phyloP scores from a whole-genome alignment of 768 basidiomycete species.

The Coprinopsis strossmayeri region DNA sequence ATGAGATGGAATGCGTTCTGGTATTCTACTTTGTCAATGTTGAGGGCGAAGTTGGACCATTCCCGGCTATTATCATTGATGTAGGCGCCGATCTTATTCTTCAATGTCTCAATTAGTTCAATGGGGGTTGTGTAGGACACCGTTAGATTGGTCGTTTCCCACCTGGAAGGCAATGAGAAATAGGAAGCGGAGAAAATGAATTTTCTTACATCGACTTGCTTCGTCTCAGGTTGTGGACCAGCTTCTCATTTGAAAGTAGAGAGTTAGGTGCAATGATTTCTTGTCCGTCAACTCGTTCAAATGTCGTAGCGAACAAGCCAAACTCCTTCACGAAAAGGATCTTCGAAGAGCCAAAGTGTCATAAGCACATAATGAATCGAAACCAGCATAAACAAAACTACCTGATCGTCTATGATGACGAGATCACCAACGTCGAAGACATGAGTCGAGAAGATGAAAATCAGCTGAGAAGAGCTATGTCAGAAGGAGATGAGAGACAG shows the following conservation, averaged over 20 bases:
- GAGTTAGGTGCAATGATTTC: slow-evolving; percentile 77
- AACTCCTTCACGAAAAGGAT: slow-evolving; percentile 64
- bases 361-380: too few species aligned
- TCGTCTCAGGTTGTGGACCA: slow-evolving; percentile 74
- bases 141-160: slow-evolving; percentile 64
- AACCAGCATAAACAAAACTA: slow-evolving; percentile 13
- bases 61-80: slow-evolving; percentile 61
- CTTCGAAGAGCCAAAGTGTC: slow-evolving; percentile 11
- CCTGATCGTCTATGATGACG: slow-evolving; percentile 75
- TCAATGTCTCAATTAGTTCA: slow-evolving; percentile 63
- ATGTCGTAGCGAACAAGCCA: slow-evolving; percentile 73
- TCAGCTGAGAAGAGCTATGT: slow-evolving; percentile 41
- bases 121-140: slow-evolving; percentile 68
- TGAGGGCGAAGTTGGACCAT: slow-evolving; percentile 58
- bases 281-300: slow-evolving; percentile 75
- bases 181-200: neutral
- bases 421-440: slow-evolving; percentile 83
- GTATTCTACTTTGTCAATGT: slow-evolving; percentile 77
- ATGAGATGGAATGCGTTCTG: slow-evolving; percentile 65
- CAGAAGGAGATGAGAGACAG: neutral
- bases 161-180: slow-evolving; percentile 22
- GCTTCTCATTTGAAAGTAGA: slow-evolving; percentile 59
- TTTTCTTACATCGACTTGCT: slow-evolving; percentile 60
- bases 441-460: slow-evolving; percentile 82
- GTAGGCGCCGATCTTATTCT: slow-evolving; percentile 50